Base-by-base conservation (phyloP, 1,284 basidiomycete species). In the Meira nashicola region DNA sequence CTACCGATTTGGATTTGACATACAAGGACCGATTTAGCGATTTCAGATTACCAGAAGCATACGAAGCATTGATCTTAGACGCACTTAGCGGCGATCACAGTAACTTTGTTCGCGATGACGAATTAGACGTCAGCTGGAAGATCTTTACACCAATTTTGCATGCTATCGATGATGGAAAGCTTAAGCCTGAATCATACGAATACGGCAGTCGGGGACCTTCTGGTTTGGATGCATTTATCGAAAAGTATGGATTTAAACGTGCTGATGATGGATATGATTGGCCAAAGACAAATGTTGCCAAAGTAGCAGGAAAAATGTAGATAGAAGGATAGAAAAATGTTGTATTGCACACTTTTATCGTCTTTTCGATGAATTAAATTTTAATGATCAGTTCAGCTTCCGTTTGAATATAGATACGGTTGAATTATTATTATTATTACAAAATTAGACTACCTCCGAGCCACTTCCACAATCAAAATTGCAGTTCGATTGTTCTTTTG, bases 81-180 rank as follows among this genome's bases (percentile, higher is more conserved):
- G 78, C 77, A 11, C 58, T 80, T 55, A 68, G 76, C 47, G 79
- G 77, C 21, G 74, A 78, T 47, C 75, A 79, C 62, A 71, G 74
- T 53, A 77, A 72, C 65, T 79, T 76, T 68, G 78, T 79, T 14
- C 73, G 78, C 17, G 75, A 79, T 60, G 77, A 79, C 55, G 77
- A 79, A 60, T 66, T 79, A 37, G 65, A 71, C 25, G 77, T 73
- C 9, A 71, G 70, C 47, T 79, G 78, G 78, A 65, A 66, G 43
- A 76, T 79, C 61, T 78, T 79, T 53, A 79, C 78, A 9, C 77
- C 77, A 25, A 48, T 77, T 44, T 63, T 77, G 17, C 73, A 76
- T 59, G 71, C 69, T 40, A 77, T 77, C 44, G 75, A 77, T 54
- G 62, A 54, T 2, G 75, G 75, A 51, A 68, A 76, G 63, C 63